Conservation (phyloP, 305 asterid species). For the Fraxinus sp. region DNA sequence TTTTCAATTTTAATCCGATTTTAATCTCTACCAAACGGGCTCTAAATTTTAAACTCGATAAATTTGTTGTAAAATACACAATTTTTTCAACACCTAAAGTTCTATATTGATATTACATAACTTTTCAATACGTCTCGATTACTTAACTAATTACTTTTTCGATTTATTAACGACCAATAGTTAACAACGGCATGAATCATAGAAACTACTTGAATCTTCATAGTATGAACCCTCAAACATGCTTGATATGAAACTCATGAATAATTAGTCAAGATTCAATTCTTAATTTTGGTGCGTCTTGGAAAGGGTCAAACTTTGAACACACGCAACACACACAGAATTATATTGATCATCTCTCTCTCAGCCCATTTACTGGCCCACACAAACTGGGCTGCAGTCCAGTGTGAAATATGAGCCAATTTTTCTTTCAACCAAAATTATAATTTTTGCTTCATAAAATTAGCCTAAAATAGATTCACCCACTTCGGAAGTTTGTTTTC, state of each 20-base stretch:
- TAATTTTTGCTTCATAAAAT: no score
- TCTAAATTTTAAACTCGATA: no score
- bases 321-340: neutral
- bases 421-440: no score
- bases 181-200: neutral
- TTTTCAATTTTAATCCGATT: no score
- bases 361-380: neutral
- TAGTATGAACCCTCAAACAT: neutral
- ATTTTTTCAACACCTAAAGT: neutral
- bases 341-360: neutral
- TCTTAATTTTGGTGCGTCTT: neutral
- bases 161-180: neutral
- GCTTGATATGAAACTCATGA: neutral
- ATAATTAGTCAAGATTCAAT: neutral
- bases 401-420: no score
- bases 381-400: neutral
- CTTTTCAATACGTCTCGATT: neutral
- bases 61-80: neutral
- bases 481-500: no score
- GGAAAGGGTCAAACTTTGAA: neutral
- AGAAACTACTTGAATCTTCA: neutral
- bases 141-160: neutral
- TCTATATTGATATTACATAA: no score
- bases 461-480: no score
- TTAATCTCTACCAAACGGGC: no score